Percentiles rank a stretch among this genome's conserved stretches.
Conservation (phyloP, 345 rosid species). For the Dipteronia dyeriana region DNA sequence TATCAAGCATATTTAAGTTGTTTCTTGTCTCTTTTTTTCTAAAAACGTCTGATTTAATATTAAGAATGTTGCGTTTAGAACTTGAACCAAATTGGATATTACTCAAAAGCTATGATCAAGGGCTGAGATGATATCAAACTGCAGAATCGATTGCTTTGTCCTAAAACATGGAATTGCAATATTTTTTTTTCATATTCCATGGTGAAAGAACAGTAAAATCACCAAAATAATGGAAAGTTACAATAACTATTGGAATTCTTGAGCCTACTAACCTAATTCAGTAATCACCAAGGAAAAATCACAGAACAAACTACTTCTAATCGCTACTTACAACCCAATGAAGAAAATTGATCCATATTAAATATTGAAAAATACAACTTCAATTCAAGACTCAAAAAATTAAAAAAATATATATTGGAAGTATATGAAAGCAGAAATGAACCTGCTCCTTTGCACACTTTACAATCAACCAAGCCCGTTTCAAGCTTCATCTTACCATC, state of each 20-base stretch:
- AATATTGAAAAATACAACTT: not conserved
- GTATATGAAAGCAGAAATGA: constrained; percentile 11
- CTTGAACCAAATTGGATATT: not conserved
- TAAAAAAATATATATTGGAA: not conserved
- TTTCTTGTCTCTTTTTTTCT: too few relatives aligned
- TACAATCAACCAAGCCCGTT: constrained; percentile 67
- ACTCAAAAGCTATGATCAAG: not conserved
- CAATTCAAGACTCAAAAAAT: not conserved
- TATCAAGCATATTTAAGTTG: not conserved
- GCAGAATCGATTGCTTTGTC: not conserved
- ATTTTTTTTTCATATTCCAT: not conserved
- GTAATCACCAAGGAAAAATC: too few relatives aligned
- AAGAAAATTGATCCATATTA: not conserved
- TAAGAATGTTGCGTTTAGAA: not conserved
- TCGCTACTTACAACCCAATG: not conserved
- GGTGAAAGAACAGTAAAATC: not conserved
- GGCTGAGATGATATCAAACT: not conserved
- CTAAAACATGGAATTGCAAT: too few relatives aligned
- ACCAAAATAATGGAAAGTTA: not conserved
- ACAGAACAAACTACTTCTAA: too few relatives aligned
- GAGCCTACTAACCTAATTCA: too few relatives aligned
- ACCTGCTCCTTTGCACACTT: constrained; percentile 97
- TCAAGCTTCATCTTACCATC: constrained; percentile 90
- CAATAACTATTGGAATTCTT: too few relatives aligned
- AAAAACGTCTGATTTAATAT: not conserved